Evolutionary conservation across 2,329 filamentous ascomycete species (phyloP).

Genomic region (Neurospora sp.): DNA sequence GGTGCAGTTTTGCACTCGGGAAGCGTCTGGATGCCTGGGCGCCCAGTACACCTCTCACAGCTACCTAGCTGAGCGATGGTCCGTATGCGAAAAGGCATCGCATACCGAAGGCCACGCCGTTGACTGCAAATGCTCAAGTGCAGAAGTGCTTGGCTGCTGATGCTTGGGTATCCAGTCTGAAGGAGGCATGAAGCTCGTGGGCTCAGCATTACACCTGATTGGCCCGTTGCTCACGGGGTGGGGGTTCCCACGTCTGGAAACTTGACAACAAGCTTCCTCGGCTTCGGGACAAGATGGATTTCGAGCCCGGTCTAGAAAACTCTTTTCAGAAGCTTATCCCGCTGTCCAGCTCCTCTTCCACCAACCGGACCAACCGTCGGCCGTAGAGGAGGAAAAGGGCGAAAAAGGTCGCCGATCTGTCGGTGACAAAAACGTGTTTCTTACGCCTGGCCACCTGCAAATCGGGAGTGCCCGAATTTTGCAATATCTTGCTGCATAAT

Average conservation of each 20-base stretch:
- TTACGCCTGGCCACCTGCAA: neutral
- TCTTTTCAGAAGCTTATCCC: neutral
- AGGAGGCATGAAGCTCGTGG: neutral
- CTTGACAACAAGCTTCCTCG: neutral
- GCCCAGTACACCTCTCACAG: neutral
- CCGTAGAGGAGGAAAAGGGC: neutral
- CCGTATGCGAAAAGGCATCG: neutral
- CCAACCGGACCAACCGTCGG: neutral
- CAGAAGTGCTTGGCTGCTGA: neutral
- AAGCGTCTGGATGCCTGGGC: neutral
- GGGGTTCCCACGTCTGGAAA: neutral
- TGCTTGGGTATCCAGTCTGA: neutral
- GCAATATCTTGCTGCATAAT: neutral
- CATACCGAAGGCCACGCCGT: neutral
- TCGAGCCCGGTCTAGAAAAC: neutral
- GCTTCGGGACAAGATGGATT: neutral
- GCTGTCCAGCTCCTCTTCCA: neutral
- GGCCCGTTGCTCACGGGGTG: neutral
- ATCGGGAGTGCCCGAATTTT: neutral
- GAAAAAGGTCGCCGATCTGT: neutral
- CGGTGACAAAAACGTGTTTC: neutral
- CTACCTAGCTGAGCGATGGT: neutral
- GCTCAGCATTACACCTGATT: neutral
- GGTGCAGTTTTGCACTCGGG: neutral
- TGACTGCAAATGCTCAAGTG: neutral